Conservation (phyloP, 192 early-diverging fungal genomes). For the Podila horticola region DNA sequence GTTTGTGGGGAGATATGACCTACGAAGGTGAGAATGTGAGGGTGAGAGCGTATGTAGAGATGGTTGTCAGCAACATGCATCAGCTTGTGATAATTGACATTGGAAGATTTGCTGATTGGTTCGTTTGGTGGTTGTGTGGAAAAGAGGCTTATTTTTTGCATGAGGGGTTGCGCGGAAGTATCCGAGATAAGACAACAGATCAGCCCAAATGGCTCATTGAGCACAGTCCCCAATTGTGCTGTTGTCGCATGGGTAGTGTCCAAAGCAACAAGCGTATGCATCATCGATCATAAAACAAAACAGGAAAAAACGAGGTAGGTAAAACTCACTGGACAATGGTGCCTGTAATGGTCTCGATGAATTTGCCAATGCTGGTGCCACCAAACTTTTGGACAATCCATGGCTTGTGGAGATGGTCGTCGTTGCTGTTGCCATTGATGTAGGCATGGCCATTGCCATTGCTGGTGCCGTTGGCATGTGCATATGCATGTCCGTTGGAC, state of each 20-base stretch:
- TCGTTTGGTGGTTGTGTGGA: too few relatives aligned
- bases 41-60: too few relatives aligned
- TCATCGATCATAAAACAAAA: neutral
- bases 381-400: constrained; percentile 95
- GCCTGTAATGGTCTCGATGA: constrained; percentile 74
- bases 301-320: neutral
- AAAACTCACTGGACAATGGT: constrained; percentile 86
- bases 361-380: constrained; percentile 95
- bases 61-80: too few relatives aligned
- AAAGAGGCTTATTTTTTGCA: too few relatives aligned
- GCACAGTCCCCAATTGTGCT: too few relatives aligned
- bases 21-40: constrained; percentile 15
- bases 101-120: too few relatives aligned
- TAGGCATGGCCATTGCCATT: constrained; percentile 6
- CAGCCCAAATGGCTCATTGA: too few relatives aligned
- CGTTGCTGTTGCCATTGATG: constrained; percentile 1
- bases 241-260: too few relatives aligned
- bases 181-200: too few relatives aligned
- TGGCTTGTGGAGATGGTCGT: constrained; percentile 41
- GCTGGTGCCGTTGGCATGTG: neutral
- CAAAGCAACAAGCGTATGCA: neutral
- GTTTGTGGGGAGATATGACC: constrained; percentile 75
- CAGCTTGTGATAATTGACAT: too few relatives aligned
- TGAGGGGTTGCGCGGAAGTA: too few relatives aligned
- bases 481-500: constrained; percentile 15